Evolutionary conservation across 176 grass and related monocot genomes (phyloP).

Genomic region (Puya raimondii): DNA sequence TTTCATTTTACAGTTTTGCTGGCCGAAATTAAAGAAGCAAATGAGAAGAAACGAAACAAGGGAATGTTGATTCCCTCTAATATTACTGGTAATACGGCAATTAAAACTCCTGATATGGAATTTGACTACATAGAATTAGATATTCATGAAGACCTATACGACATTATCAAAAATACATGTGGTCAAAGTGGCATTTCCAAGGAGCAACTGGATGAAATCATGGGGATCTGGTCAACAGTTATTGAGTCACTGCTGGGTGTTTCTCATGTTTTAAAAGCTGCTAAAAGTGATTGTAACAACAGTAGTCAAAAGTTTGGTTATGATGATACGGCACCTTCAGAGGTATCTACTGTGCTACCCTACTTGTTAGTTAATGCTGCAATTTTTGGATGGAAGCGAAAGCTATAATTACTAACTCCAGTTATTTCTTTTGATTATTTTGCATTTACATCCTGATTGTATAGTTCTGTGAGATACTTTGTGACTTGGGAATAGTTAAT

Average conservation of each 20-base stretch:
- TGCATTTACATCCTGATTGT: too few species aligned
- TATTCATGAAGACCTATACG: constrained; percentile 11
- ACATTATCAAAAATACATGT: constrained; percentile 5
- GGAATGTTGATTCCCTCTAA: background rate
- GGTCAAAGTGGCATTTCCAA: constrained; percentile 1
- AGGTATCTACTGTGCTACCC: too few species aligned
- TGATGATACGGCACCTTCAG: too few species aligned
- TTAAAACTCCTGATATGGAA: constrained; percentile 5
- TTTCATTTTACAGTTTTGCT: constrained; percentile 11
- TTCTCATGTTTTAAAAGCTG: background rate
- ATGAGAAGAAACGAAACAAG: background rate
- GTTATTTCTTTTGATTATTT: too few species aligned
- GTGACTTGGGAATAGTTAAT: too few species aligned
- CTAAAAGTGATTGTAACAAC: background rate
- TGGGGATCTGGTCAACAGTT: constrained; percentile 14
- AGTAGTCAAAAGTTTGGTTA: background rate
- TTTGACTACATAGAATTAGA: constrained; percentile 14
- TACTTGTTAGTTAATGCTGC: too few species aligned
- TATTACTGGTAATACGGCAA: background rate
- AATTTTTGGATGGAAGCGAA: too few species aligned
- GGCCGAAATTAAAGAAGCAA: constrained; percentile 9
- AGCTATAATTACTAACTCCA: too few species aligned
- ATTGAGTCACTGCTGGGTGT: constrained; percentile 11
- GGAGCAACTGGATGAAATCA: constrained; percentile 1
- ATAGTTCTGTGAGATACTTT: too few species aligned